phyloP scores from a whole-genome alignment of 306 rosid species.

The Lablab purpureus region DNA sequence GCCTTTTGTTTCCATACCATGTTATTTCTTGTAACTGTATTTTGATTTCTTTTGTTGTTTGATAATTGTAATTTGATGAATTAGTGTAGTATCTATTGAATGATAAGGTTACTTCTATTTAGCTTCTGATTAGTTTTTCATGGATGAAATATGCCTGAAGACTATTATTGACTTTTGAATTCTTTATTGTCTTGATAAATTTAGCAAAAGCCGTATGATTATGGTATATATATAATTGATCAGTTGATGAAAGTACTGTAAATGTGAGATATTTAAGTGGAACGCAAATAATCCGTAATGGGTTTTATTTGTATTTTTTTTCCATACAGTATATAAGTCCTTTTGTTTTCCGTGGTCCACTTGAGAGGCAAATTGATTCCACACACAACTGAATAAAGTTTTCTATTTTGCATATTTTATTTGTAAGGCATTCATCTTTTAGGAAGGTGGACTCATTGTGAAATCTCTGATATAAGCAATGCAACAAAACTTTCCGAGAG shows the following conservation, averaged over 20 bases:
- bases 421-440: constrained; percentile 29
- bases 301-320: neutral
- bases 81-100: constrained; percentile 33
- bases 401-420: neutral
- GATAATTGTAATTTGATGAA: constrained; percentile 24
- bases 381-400: constrained; percentile 5
- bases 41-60: constrained; percentile 24
- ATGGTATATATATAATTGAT: constrained; percentile 15
- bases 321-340: neutral
- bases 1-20: constrained; percentile 37
- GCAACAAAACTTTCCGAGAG: constrained; percentile 26
- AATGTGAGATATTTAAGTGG: constrained; percentile 23
- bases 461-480: constrained; percentile 29
- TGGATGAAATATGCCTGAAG: constrained; percentile 13
- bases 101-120: constrained; percentile 35
- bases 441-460: constrained; percentile 34
- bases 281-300: neutral
- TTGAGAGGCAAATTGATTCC: constrained; percentile 16
- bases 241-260: constrained; percentile 1
- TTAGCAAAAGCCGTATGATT: neutral
- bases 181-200: constrained; percentile 34
- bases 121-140: constrained; percentile 15
- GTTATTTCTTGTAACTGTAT: constrained; percentile 25
- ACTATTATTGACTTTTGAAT: constrained; percentile 11
- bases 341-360: constrained; percentile 19